Base-by-base conservation (phyloP, 2,329 filamentous ascomycete genomes). In the Claviceps pusilla region DNA sequence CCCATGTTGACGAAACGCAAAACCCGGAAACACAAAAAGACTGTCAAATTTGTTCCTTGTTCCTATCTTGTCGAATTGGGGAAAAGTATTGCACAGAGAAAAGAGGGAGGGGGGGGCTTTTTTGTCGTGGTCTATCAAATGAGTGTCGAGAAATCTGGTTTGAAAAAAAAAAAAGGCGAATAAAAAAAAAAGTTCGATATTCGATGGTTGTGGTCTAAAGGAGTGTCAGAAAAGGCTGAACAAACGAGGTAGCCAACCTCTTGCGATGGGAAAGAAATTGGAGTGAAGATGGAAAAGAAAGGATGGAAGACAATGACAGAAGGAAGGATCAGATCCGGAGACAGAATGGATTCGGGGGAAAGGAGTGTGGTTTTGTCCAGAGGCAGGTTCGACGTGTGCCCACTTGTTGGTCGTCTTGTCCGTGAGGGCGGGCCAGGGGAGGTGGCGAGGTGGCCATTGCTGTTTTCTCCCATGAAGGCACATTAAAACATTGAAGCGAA, bases 1-100 rank as follows among this genome's bases (percentile, higher is more conserved):
- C 65, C 64, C 68, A 71, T 71, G 58, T 55, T 66, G 60, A 50
- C 48, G 24, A 3, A 28, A 50, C 42, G 37, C 7, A 39, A 52
- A 49, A 35, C 16, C 49, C 46, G 52, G 28, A 4, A 50, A 39
- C 35, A 49, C 41, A 46, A 35, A 55, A 5, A 31, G 7, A 31
- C 1, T 24, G 10, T 53, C 5, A 29, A 33, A 6, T 50, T 14
- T 41, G 7, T 33, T 33, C 35, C 14, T 31, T 50, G 16, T 24
- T 47, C 7, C 28, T 37, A 9, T 53, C 45, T 41, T 24, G 39
- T 52, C 52, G 19, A 16, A 28, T 48, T 33, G 31, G 47, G n/a
- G n/a, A 11, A 3, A 29, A 41, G 10, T 14, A 5, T 12, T 24
- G 31, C 37, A 24, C 4, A 24, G 3, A n/a, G 24, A 46, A 24